Base-by-base conservation (phyloP, 2,329 filamentous ascomycete species). In the Aspergillus japonicus region DNA sequence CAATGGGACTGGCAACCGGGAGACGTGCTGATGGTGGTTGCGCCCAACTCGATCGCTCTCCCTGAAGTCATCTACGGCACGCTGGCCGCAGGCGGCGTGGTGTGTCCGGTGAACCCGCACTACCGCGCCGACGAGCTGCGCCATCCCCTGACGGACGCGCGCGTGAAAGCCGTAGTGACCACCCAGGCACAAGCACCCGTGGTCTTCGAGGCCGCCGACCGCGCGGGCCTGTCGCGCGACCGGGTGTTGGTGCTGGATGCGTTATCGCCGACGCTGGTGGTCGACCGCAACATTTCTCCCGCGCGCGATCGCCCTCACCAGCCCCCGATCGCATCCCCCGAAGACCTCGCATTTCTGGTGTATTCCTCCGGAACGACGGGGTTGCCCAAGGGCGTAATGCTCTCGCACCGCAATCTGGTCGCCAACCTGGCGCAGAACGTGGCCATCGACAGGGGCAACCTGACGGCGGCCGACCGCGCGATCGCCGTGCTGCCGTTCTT, bases 341-440 rank as follows among this genome's bases (percentile, higher is more conserved):
- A 50, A 11, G 62, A 62, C 3, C 52, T 62, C 3, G 59, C 62
- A 0, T 70, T 68, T 54, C 57, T 72, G 31, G 65, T 72, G 1
- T 72, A 71, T 54, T 67, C 65, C 8, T 69, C 66, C 51, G 70
- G 70, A 4, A 72, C 70, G 2, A 71, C 69, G 0, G 69, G 69
- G 5, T 56, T 66, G 0, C 68, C 69, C 2, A 72, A 72, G 61
- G 70, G 68, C 0, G 64, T 62, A 1, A 64, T 62, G 62, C 57
- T 65, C 24, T 62, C 64, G 11, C 64, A 64, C 55, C 53, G 53
- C n/a, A 65, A 64, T 24, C 57, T 65, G 49, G 58, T 64, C 12
- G 62, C 60, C 7, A 64, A 61, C 16, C n/a, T 62, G 8, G 31
- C 62, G 44, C 62, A 64, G 48, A 51, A 44, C 21, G 48, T 48